Evolutionary conservation across 441 rosid species (phyloP), one percentile per base, ranked within the genome.

Genomic region (Erodium moschatum): DNA sequence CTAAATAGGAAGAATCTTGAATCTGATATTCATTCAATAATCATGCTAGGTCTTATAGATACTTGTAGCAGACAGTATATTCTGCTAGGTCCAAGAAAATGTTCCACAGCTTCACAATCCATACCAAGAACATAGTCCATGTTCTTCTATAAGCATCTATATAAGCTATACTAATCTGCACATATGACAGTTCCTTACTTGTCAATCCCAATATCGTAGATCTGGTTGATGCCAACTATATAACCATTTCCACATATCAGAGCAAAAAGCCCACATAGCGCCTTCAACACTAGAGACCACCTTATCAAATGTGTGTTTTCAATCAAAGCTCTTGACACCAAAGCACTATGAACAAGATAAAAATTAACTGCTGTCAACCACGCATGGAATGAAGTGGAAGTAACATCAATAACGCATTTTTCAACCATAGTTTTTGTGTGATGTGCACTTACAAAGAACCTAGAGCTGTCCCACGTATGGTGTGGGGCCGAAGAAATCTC

Each of bases 171-270:
- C 18, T 6, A 7, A 19, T 58, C 64, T 20, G 27, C 4, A 20
- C 16, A 62, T n/a, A 13, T 29, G 7, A 52, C 12, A 8, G 46
- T 33, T 40, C 31, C 97, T 12, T 89, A 92, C 97, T 89, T 92
- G 86, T 92, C 98, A 69, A 92, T 90, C 71, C 94, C 91, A 60
- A 92, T 83, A 76, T 92, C 98, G 50, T 87, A 92, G 80, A 92
- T 92, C 80, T 92, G 98, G 83, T 92, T 92, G 87, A 90, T 87
- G 86, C 98, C 98, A 29, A 92, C 98, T 33, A 92, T 92, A 76
- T 90, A 92, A 31, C 98, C 98, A 76, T 92, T 92, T 58, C 98
- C 98, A 65, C 96, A 92, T 70, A 90, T 81, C 35, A 92, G 89
- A 81, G 97, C 98, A 70, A 89, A 74, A 73, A 92, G 84, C 67